These are phyloP conservation scores for Lactarius sp. DNA, from an alignment of 768 basidiomycete genomes.

Conservation along the genomic window DNA sequence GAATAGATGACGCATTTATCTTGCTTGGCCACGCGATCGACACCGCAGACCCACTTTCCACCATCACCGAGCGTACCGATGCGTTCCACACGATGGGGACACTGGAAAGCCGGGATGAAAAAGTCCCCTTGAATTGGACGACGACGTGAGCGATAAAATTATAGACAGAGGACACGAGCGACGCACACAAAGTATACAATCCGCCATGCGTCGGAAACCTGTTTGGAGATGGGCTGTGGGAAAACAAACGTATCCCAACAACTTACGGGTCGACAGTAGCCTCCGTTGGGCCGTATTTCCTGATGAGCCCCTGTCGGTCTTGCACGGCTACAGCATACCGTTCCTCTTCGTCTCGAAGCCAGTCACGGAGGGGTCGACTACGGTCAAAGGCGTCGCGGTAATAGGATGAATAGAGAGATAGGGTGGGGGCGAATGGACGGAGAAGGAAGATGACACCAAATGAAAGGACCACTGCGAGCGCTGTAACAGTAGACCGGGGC, in stretches of 20 bases:
- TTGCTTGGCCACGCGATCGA: constrained; percentile 43
- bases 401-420: neutral
- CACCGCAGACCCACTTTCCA: constrained; percentile 51
- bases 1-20: constrained; percentile 47
- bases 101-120: constrained; percentile 45
- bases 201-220: constrained; percentile 1
- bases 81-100: constrained; percentile 46
- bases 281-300: constrained; percentile 4
- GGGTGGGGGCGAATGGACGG: neutral
- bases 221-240: neutral
- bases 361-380: neutral
- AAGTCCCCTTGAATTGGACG: constrained; percentile 39
- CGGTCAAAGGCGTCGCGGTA: neutral
- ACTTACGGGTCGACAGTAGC: constrained; percentile 6
- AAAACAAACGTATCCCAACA: neutral
- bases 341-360: constrained; percentile 9
- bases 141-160: too few relatives aligned
- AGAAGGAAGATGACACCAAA: neutral
- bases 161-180: neutral
- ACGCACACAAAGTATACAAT: constrained; percentile 10
- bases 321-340: neutral
- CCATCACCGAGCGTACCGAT: constrained; percentile 49
- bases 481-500: neutral
- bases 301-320: constrained; percentile 4
- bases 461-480: neutral